Conservation (phyloP, 2,329 filamentous ascomycete species). For the Trichoderma breve region DNA sequence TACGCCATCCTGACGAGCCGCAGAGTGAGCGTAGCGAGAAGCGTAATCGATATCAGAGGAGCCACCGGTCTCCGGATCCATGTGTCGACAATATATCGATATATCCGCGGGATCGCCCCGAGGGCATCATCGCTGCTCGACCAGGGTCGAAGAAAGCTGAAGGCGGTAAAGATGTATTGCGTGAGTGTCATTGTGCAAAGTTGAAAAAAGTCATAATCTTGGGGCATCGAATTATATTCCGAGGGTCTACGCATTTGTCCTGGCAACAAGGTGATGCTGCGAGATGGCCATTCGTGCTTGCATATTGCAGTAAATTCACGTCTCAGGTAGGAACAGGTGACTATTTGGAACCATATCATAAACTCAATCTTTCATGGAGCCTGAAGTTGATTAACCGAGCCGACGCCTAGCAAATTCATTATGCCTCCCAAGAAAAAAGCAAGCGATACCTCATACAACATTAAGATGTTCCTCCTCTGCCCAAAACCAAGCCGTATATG, state of each 20-base stretch:
- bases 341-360: no score
- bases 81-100: neutral
- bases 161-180: constrained; percentile 6
- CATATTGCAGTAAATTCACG: neutral
- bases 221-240: neutral
- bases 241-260: neutral
- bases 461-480: neutral
- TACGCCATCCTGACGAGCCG: constrained; percentile 24
- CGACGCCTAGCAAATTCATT: neutral
- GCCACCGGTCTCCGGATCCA: neutral
- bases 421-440: neutral
- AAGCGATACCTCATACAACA: neutral
- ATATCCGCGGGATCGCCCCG: neutral
- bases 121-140: neutral
- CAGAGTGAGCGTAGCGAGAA: neutral
- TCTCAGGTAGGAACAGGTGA: neutral
- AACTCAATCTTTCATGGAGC: neutral
- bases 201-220: neutral
- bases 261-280: neutral
- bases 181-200: neutral
- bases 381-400: neutral
- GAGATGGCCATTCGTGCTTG: neutral
- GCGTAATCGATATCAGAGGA: neutral
- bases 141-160: neutral
- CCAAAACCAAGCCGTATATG: neutral